Conservation (phyloP, 495 filamentous ascomycete genomes). For the Pyrenula massariospora region DNA sequence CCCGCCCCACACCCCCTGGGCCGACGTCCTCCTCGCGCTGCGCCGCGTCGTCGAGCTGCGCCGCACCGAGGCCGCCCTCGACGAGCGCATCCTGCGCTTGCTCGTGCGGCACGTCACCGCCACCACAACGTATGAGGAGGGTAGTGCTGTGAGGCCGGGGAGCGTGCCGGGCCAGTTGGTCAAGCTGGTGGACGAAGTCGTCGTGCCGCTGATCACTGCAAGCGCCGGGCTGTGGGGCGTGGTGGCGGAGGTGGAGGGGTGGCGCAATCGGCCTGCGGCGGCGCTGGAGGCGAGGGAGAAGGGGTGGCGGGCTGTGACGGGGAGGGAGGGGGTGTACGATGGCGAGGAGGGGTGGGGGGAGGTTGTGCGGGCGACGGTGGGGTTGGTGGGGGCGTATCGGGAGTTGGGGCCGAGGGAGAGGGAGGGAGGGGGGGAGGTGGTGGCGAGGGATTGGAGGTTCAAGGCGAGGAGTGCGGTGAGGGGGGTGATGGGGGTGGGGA, state of each 20-base stretch:
- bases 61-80: conserved; percentile 62
- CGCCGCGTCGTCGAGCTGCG: conserved; percentile 64
- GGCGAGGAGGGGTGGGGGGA: conserved; percentile 36
- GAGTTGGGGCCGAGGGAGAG: conserved; percentile 29
- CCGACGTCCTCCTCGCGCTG: conserved; percentile 62
- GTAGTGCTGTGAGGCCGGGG: conserved; percentile 13
- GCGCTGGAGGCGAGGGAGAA: conserved; percentile 79
- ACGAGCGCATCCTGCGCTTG: conserved; percentile 55
- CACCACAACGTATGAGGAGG: conserved; percentile 11
- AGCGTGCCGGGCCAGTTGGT: conserved; percentile 46
- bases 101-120: conserved; percentile 60
- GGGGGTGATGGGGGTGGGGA: conserved; percentile 71
- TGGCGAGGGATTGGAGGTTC: conserved; percentile 60
- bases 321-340: conserved; percentile 31
- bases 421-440: conserved; percentile 24
- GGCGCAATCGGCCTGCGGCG: conserved; percentile 50
- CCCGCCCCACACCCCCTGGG: conserved; percentile 58
- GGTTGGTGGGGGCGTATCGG: conserved; percentile 36
- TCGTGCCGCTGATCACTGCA: conserved; percentile 74
- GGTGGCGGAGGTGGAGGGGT: conserved; percentile 57
- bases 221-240: conserved; percentile 66
- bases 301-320: conserved; percentile 65
- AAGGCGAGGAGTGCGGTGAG: conserved; percentile 77
- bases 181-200: conserved; percentile 54
- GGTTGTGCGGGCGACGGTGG: conserved; percentile 33